Evolutionary conservation across 257 asterid species (phyloP), one percentile per base, ranked within the genome.

Genomic region (Haberlea rhodopensis): DNA sequence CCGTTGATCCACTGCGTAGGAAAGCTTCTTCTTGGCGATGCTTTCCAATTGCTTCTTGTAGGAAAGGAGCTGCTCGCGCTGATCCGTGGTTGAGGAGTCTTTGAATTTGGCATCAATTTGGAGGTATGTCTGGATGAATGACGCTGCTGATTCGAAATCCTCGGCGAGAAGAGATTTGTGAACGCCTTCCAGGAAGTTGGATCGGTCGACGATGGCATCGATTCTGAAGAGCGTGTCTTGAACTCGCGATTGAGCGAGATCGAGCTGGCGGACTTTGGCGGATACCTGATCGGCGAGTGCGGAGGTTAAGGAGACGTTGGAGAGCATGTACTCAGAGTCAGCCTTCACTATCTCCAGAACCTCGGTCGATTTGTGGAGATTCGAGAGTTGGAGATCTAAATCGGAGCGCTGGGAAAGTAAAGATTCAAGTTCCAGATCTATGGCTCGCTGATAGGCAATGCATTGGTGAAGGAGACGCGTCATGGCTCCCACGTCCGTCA

Each of bases 381-480:
- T 67, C 22, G 91, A 70, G 48, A 91, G 87, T 55, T 89, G 96
- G 58, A 80, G 87, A 59, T 89, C 91, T 37, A 91, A 75, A 28
- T 91, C 96, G 13, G 87, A 46, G 69, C 94, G 95, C 67, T 87
- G 95, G 22, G 89, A 89, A 7, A 91, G 86, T 32, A 87, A 67
- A 20, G 82, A 75, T 24, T 91, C 98, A 20, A 89, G 90, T 8
- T 87, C 95, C 9, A 84, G 80, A 81, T 87, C 97, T 32, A 89
- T 77, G 71, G 82, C 86, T 5, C 95, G 82, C 69, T 89, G 98
- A 82, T 87, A 89, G 67, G 97, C 97, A 4, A 87, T 87, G 89
- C 96, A 89, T 67, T 89, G 91, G 22, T 92, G 95, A 75, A 91
- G 95, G 75, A 85, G 90, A 40, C 96, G 86, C 16, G 97, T 89